phyloP scores from a whole-genome alignment of 2,329 filamentous ascomycete genomes.

The Amauroascus niger region DNA sequence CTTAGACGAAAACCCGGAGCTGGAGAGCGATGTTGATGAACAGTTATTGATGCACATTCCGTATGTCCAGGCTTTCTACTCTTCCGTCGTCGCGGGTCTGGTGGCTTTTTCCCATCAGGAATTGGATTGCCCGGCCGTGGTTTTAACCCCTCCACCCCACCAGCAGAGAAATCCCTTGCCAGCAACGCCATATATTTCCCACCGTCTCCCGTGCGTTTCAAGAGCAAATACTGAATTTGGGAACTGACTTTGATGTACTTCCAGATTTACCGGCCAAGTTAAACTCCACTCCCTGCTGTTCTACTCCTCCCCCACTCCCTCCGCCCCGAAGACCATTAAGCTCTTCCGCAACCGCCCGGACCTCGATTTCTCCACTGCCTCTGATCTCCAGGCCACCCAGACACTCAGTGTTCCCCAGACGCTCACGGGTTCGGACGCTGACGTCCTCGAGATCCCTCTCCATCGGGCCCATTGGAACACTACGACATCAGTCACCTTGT shows the following conservation, averaged over 20 bases:
- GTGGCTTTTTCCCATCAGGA: background rate
- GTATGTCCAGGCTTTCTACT: conserved; percentile 43
- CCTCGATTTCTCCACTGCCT: conserved; percentile 71
- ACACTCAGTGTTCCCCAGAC: conserved; percentile 67
- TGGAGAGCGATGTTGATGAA: conserved; percentile 80
- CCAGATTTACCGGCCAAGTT: conserved; percentile 82
- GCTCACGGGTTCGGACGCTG: conserved; percentile 39
- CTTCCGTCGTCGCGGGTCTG: too few relatives aligned
- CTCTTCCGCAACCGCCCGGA: conserved; percentile 79
- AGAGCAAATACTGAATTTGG: background rate
- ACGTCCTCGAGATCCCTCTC: conserved; percentile 79
- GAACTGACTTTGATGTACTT: background rate
- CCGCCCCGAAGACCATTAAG: conserved; percentile 72
- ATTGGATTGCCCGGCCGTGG: conserved; percentile 2
- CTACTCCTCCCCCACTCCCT: conserved; percentile 60
- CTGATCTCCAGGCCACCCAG: conserved; percentile 62
- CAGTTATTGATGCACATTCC: conserved; percentile 89
- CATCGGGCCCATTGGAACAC: conserved; percentile 82
- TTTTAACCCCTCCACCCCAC: background rate
- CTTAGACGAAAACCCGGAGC: conserved; percentile 58
- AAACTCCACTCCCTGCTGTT: conserved; percentile 85
- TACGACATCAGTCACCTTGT: conserved; percentile 71
- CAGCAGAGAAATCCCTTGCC: background rate
- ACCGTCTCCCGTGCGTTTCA: background rate
- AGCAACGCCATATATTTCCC: background rate